Conservation (phyloP, 176 grass and related monocot species). For the Leersia perrieri region DNA sequence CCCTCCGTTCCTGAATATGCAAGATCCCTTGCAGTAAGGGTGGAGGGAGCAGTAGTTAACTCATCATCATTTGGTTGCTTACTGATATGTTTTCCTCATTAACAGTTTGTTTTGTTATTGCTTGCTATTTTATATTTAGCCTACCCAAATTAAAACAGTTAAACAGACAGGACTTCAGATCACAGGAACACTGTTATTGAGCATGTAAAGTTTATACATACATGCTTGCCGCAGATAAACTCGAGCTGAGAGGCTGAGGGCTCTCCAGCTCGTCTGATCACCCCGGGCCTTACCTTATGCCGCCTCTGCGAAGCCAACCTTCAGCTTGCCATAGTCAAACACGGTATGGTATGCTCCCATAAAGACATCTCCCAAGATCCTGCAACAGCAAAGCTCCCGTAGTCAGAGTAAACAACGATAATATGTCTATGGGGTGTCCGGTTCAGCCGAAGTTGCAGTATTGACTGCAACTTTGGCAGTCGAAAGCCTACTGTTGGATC, state of each 20-base stretch:
- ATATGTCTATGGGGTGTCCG: neutral
- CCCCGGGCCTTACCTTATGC: slow-evolving; percentile 35
- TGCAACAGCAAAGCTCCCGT: slow-evolving; percentile 1
- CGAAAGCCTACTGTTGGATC: no score
- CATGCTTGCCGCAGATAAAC: slow-evolving; percentile 5
- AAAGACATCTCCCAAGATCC: slow-evolving; percentile 91
- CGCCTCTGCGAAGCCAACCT: slow-evolving; percentile 72
- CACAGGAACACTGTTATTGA: slow-evolving; percentile 34
- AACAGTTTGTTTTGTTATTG: no score
- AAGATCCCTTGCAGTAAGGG: no score
- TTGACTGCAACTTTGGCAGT: no score
- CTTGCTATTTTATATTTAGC: no score
- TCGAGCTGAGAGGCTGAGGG: neutral
- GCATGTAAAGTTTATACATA: slow-evolving; percentile 1
- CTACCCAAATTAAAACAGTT: neutral
- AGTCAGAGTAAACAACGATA: neutral
- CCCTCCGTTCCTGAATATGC: no score
- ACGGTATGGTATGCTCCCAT: slow-evolving; percentile 96
- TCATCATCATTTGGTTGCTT: neutral
- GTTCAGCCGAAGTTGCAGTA: no score
- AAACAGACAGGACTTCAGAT: slow-evolving; percentile 20
- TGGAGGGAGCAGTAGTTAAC: no score
- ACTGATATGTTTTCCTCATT: neutral
- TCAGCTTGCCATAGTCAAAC: slow-evolving; percentile 86
- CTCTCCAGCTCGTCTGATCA: neutral